Percentiles rank a stretch among this genome's conserved stretches.
phyloP scores from a whole-genome alignment of 306 rosid species.

The Medicago truncatula region DNA sequence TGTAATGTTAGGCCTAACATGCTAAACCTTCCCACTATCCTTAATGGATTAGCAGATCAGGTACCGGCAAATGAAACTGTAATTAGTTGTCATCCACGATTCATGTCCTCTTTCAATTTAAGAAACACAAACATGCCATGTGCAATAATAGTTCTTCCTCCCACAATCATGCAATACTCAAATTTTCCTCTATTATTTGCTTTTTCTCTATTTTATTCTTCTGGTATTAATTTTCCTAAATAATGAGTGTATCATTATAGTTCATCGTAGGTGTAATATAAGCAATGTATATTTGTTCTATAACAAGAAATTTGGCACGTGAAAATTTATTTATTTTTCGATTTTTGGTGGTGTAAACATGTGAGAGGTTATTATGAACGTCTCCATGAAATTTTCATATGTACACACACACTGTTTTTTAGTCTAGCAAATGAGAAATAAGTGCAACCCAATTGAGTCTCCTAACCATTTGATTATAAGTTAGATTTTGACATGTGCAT shows the following conservation, averaged over 20 bases:
- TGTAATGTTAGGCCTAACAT: constrained; percentile 26
- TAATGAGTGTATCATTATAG: not conserved
- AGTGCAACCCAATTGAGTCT: not conserved
- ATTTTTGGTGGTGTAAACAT: constrained; percentile 14
- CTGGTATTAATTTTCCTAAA: not conserved
- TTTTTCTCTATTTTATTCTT: not conserved
- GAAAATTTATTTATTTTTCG: not conserved
- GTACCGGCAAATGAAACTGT: constrained; percentile 29
- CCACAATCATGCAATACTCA: not conserved
- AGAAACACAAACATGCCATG: constrained; percentile 46
- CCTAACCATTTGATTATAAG: not conserved
- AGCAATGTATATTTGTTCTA: not conserved
- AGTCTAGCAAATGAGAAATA: not conserved
- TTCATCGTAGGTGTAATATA: not conserved
- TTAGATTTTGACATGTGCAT: not conserved
- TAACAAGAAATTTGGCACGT: not conserved
- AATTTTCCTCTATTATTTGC: not conserved
- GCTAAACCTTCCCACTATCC: constrained; percentile 27
- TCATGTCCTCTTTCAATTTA: constrained; percentile 17
- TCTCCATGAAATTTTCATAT: not conserved
- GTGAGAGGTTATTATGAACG: not conserved
- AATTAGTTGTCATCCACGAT: constrained; percentile 41
- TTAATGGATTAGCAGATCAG: constrained; percentile 13
- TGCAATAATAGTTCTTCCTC: constrained; percentile 35
- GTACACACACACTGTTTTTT: not conserved